Conservation (phyloP, 2,329 filamentous ascomycete genomes). For the Trichoderma sp. region DNA sequence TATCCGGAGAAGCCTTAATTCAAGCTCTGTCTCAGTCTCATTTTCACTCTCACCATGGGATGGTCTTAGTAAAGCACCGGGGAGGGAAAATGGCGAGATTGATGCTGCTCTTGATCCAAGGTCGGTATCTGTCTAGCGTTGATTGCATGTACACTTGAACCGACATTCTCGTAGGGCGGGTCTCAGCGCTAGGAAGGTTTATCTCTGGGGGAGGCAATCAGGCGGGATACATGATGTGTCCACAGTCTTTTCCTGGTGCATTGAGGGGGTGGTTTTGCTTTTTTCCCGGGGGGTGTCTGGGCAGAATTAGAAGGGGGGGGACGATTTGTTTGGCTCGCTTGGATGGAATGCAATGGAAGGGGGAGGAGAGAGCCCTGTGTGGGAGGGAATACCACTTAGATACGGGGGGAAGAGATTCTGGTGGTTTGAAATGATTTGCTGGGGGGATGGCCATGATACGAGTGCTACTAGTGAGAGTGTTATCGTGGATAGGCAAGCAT, state of each 20-base stretch:
- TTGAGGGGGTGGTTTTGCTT: neutral
- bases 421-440: neutral
- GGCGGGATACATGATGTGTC: neutral
- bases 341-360: conserved; percentile 16
- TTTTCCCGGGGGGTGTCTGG: neutral
- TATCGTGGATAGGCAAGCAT: neutral
- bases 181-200: conserved; percentile 16
- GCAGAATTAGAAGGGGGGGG: neutral
- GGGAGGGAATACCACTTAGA: neutral
- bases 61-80: neutral
- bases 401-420: neutral
- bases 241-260: neutral
- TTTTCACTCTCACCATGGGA: neutral
- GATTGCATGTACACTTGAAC: conserved; percentile 6
- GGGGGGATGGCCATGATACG: conserved; percentile 2
- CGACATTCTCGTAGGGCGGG: neutral
- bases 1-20: conserved; percentile 30
- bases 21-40: conserved; percentile 13
- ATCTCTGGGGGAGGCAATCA: conserved; percentile 12
- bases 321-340: conserved; percentile 15
- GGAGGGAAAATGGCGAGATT: neutral
- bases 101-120: neutral
- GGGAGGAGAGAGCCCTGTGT: neutral
- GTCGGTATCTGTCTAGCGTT: neutral
- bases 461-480: neutral